These are phyloP conservation scores for Amanita muscaria DNA, from an alignment of 768 basidiomycete genomes.

Conservation along the genomic window DNA sequence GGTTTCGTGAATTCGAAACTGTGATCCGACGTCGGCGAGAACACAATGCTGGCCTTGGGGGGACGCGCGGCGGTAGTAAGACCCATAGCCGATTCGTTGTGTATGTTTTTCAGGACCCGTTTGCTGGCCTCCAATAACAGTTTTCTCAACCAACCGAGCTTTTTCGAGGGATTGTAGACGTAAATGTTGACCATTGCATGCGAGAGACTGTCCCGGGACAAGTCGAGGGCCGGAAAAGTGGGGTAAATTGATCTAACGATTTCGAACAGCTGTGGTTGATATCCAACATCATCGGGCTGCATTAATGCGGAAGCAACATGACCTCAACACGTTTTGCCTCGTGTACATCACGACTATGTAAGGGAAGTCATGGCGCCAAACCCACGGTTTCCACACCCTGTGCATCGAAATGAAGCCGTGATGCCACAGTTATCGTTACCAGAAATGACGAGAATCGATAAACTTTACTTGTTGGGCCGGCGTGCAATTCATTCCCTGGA, in stretches of 20 bases:
- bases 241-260: slow-evolving; percentile 1
- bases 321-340: slow-evolving; percentile 9
- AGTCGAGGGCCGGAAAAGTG: not conserved
- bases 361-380: not conserved
- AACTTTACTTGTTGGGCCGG: not conserved
- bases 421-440: slow-evolving; percentile 1
- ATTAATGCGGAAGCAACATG: slow-evolving; percentile 7
- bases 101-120: slow-evolving; percentile 17
- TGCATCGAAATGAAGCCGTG: not conserved
- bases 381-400: not conserved
- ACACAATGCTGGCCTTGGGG: slow-evolving; percentile 13
- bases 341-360: slow-evolving; percentile 10
- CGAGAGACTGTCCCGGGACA: not conserved
- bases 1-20: slow-evolving; percentile 9
- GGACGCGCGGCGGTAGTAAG: slow-evolving; percentile 9
- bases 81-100: slow-evolving; percentile 7
- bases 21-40: slow-evolving; percentile 4
- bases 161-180: slow-evolving; percentile 28
- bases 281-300: slow-evolving; percentile 2
- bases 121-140: slow-evolving; percentile 25
- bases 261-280: slow-evolving; percentile 1
- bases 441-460: slow-evolving; percentile 7
- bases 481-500: not conserved
- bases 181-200: slow-evolving; percentile 29
- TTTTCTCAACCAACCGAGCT: slow-evolving; percentile 25